Evolutionary conservation across 176 grass and related monocot species (phyloP), one percentile per base, ranked within the genome.

Genomic region (Areca catechu): DNA sequence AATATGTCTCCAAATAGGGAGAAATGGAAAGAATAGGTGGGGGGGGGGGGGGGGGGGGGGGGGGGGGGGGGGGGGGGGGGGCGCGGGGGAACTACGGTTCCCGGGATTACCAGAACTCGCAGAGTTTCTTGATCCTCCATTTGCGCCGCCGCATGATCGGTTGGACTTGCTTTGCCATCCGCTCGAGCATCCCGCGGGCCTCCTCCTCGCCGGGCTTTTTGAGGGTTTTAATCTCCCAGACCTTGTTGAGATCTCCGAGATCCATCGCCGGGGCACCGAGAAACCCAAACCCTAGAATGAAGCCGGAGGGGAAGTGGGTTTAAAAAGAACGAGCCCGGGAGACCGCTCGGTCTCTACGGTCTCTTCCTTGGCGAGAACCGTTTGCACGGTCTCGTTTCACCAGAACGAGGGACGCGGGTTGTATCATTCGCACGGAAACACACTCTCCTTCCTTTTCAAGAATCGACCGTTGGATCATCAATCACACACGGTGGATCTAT

Each of bases 131-230:
- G 72, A 98, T 87, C 16, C 80, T 75, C 87, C 87, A 98, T 65
- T 98, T 88, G 84, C 74, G 93, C 71, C 83, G 87, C 69, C 81
- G 84, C 93, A 98, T 88, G 71, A 98, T 88, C 59, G 87, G 87
- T 72, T 98, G 83, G 58, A 98, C 93, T 76, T 98, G 87, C 65
- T 73, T 80, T 74, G 93, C 83, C 61, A 98, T 29, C 73, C 85
- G 88, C 49, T 85, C 81, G 62, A 98, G 93, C 54, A 88, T 17
- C 18, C 69, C 78, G 48, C 70, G 84, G 37, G 93, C 83, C 21
- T 80, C 50, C 10, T 85, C 53, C 69, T 87, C 83, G 55, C 83
- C 93, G 23, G 83, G 87, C 72, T 88, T 97, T 58, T 72, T 72
- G 25, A 72, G 70, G 4, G 18, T 19, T 70, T 88, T 92, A 19